phyloP scores from a whole-genome alignment of 2,329 filamentous ascomycete species.

The Metarhizium sp. region DNA sequence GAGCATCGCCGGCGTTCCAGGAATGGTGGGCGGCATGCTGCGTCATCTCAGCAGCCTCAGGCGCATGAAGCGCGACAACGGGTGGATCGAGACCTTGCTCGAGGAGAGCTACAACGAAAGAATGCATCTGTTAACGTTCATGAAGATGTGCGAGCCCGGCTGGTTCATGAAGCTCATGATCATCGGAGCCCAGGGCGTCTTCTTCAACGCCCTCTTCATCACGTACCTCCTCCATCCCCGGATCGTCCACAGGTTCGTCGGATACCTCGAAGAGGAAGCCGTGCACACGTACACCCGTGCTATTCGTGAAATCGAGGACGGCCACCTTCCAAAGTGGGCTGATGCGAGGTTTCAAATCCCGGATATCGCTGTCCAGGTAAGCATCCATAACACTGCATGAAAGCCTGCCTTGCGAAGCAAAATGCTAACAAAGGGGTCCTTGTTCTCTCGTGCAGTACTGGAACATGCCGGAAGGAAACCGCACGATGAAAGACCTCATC shows the following conservation, averaged over 20 bases:
- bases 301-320: conserved; percentile 76
- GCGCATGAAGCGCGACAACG: conserved; percentile 84
- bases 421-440: neutral
- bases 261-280: conserved; percentile 94
- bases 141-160: conserved; percentile 70
- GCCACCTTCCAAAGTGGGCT: conserved; percentile 75
- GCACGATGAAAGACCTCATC: conserved; percentile 78
- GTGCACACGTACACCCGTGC: conserved; percentile 91
- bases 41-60: conserved; percentile 78
- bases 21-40: conserved; percentile 94
- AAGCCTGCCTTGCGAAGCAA: neutral
- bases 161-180: conserved; percentile 91
- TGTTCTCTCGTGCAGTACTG: conserved; percentile 57
- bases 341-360: conserved; percentile 63
- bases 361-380: conserved; percentile 66
- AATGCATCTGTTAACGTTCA: conserved; percentile 87
- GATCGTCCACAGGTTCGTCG: conserved; percentile 90
- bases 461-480: conserved; percentile 79
- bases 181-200: conserved; percentile 85
- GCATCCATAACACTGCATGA: conserved; percentile 3
- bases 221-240: conserved; percentile 79
- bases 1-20: conserved; percentile 87
- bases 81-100: conserved; percentile 88
- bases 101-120: conserved; percentile 89
- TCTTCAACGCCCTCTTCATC: conserved; percentile 91